Evolutionary conservation across 352 stramenopile species (phyloP).

Genomic region (Phytophthora sansomeana): DNA sequence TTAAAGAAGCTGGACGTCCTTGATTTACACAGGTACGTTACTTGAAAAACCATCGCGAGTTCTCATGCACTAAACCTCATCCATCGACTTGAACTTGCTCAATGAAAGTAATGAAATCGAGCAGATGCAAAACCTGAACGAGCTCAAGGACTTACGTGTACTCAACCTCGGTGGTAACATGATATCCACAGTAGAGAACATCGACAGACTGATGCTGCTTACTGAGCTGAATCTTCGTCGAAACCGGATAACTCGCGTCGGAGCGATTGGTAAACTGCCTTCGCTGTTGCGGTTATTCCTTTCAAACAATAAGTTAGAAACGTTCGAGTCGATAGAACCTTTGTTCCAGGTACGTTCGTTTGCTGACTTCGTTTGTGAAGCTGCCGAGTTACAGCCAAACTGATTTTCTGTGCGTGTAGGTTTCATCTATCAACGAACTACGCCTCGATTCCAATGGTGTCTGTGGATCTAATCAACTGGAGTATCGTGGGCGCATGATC

Average conservation of each 20-base stretch:
- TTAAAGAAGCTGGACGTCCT: conserved; percentile 93
- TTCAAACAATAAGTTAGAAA: conserved; percentile 90
- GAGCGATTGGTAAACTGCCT: conserved; percentile 67
- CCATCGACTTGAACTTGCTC: neutral
- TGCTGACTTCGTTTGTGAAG: conserved; percentile 9
- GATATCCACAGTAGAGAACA: conserved; percentile 79
- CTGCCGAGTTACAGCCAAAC: neutral
- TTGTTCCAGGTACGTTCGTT: conserved; percentile 59
- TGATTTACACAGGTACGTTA: conserved; percentile 84
- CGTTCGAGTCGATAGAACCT: conserved; percentile 73
- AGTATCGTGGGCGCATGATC: conserved; percentile 81
- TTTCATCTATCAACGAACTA: conserved; percentile 84
- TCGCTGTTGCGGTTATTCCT: conserved; percentile 91
- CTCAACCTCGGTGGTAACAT: conserved; percentile 92
- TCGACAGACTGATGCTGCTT: conserved; percentile 79
- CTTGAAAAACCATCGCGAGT: neutral
- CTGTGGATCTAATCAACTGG: conserved; percentile 47
- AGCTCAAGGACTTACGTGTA: conserved; percentile 86
- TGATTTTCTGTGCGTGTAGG: conserved; percentile 17
- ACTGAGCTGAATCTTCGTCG: conserved; percentile 92
- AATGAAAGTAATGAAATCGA: conserved; percentile 86
- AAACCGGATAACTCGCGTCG: conserved; percentile 77
- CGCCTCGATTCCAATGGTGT: conserved; percentile 88
- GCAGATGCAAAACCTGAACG: conserved; percentile 87
- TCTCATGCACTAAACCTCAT: neutral